Evolutionary conservation across 352 stramenopile species (phyloP).

Genomic region (Phytophthora chlamydospora): DNA sequence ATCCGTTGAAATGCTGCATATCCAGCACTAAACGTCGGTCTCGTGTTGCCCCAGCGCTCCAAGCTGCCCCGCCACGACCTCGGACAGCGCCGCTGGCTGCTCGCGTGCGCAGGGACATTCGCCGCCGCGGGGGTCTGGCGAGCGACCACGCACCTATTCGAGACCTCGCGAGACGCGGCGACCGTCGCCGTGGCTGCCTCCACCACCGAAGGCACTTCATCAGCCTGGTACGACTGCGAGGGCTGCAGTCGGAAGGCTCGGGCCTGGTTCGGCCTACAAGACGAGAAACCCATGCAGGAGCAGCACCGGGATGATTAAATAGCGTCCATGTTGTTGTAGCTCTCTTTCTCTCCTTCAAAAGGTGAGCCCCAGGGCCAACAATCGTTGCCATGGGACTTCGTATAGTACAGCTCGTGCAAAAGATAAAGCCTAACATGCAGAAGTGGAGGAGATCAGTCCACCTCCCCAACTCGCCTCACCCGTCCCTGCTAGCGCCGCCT

Average conservation of each 20-base stretch:
- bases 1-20: too few species aligned
- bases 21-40: too few species aligned
- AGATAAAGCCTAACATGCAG: conserved; percentile 41
- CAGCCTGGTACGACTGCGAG: conserved; percentile 14
- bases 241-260: conserved; percentile 13
- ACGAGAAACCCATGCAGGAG: not conserved
- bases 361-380: conserved; percentile 19
- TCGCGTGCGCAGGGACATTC: conserved; percentile 57
- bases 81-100: conserved; percentile 63
- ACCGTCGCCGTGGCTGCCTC: not conserved
- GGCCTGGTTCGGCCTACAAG: conserved; percentile 13
- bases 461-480: conserved; percentile 17
- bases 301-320: conserved; percentile 36
- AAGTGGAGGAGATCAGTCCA: conserved; percentile 8
- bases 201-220: not conserved
- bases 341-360: conserved; percentile 18
- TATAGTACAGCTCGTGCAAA: conserved; percentile 56
- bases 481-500: conserved; percentile 13
- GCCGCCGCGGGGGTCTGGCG: conserved; percentile 53
- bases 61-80: conserved; percentile 51
- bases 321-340: conserved; percentile 38
- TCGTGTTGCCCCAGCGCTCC: conserved; percentile 31
- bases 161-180: conserved; percentile 6
- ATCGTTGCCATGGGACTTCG: conserved; percentile 25
- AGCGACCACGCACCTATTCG: conserved; percentile 55